Percentiles rank a stretch among this genome's conserved stretches.
phyloP scores from a whole-genome alignment of 805 yeast genomes.

The Candida germanica region DNA sequence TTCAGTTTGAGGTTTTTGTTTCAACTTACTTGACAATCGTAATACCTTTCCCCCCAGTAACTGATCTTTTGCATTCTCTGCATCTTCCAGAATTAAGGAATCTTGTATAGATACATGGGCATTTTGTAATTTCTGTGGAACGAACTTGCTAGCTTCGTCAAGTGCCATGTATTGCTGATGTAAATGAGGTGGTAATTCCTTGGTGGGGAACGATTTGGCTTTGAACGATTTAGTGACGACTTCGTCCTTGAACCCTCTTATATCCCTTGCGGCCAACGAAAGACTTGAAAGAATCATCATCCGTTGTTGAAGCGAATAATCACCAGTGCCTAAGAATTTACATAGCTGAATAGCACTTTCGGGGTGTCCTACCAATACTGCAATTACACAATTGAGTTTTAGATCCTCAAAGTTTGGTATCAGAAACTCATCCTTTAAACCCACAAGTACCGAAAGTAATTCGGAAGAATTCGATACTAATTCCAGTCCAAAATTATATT shows the following conservation, averaged over 20 bases:
- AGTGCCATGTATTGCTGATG: conserved; percentile 40
- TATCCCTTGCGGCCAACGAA: conserved; percentile 70
- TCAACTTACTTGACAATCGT: conserved; percentile 38
- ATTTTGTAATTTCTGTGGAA: conserved; percentile 3
- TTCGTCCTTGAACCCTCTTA: conserved; percentile 59
- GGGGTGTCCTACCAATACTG: conserved; percentile 55
- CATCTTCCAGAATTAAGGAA: conserved; percentile 28
- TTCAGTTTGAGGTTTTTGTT: conserved; percentile 8
- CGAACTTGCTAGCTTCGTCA: conserved; percentile 6
- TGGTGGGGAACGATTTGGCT: conserved; percentile 31
- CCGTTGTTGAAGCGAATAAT: conserved; percentile 77
- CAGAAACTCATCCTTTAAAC: conserved; percentile 55
- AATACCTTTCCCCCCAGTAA: conserved; percentile 40
- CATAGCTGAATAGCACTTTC: conserved; percentile 44
- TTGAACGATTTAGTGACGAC: conserved; percentile 34
- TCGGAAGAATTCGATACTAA: conserved; percentile 34
- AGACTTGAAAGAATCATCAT: conserved; percentile 64
- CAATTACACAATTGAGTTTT: conserved; percentile 61
- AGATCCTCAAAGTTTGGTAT: conserved; percentile 60
- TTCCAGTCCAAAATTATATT: conserved; percentile 59
- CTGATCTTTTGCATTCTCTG: conserved; percentile 30
- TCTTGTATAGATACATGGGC: conserved; percentile 25
- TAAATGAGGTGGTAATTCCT: conserved; percentile 43
- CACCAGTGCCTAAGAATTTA: conserved; percentile 59
- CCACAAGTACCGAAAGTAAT: conserved; percentile 49